Evolutionary conservation across 2,329 filamentous ascomycete species (phyloP), one percentile per base, ranked within the genome.

Genomic region (Metarhizium anisopliae): DNA sequence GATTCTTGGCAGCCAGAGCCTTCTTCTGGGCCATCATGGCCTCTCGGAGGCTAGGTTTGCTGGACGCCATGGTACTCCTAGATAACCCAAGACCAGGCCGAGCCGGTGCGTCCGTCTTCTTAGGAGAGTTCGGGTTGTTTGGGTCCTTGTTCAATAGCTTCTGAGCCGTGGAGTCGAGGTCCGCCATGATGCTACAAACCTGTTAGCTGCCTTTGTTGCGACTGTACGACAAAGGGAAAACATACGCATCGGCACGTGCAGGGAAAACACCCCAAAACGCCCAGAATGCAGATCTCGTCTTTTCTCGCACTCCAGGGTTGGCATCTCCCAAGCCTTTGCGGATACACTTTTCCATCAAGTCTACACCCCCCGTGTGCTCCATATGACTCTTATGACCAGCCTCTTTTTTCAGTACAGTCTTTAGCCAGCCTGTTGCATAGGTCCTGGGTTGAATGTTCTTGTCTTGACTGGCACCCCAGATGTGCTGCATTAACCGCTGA

Each of bases 371-470:
- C 1, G 82, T 82, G 66, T 95, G 90, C 68, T 97, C 93, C 58
- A 97, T 78, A 45, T 90, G 85, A 59, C 76, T 82, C 72, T 91
- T 95, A 71, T 96, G 89, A 59, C 83, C 79, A 1, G 82, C 75
- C 67, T 95, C 89, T 63, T 90, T 89, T 62, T 80, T 85, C 43
- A 99, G 73, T 20, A 97, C 71, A 1, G 87, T 95, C 70, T 86
- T 89, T 35, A 97, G 74, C 94, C 94, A 99, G 7, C 81, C 85
- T 2, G 87, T 79, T 2, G 86, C 87, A 69, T 86, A 95, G 1
- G 83, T 82, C 59, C 94, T 84, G 16, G 92, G 87, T 66, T 94
- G 88, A 2, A 92, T 86, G 66, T 96, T 97, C 75, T 96, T 97
- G 74, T 99, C 93, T 68, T 95, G 87, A 59, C 83, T 87, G 29